phyloP scores from a whole-genome alignment of 345 rosid species.

The Hibiscus tridactylites region DNA sequence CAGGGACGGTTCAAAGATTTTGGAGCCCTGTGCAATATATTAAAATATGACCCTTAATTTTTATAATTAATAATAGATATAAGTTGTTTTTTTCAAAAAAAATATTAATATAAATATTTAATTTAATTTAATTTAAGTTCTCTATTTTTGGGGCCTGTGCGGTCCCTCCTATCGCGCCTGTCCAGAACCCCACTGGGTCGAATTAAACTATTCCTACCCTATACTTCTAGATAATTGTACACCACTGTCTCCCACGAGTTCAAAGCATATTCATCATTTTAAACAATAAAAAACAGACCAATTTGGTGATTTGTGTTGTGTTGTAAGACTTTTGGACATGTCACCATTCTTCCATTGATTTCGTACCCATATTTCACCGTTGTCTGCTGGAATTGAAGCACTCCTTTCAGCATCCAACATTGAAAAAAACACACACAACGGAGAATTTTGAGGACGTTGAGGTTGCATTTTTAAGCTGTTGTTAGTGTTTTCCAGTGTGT shows the following conservation, averaged over 20 bases:
- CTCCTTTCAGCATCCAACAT: neutral
- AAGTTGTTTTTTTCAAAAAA: too few relatives aligned
- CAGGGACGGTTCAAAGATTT: too few relatives aligned
- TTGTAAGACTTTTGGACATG: neutral
- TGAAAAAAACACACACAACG: neutral
- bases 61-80: too few relatives aligned
- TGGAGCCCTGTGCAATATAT: too few relatives aligned
- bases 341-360: neutral
- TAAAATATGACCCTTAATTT: too few relatives aligned
- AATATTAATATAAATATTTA: too few relatives aligned
- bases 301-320: neutral
- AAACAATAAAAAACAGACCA: neutral
- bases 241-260: neutral
- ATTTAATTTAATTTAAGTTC: too few relatives aligned
- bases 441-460: neutral
- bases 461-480: neutral
- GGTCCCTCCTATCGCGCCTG: too few relatives aligned
- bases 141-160: too few relatives aligned
- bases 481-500: neutral
- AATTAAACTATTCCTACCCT: too few relatives aligned
- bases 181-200: too few relatives aligned
- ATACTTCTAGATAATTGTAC: neutral
- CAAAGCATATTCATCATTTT: neutral
- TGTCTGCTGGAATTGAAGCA: neutral
- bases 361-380: neutral